Evolutionary conservation across 2,329 filamentous ascomycete genomes (phyloP).

Genomic region (Diaporthe citri): DNA sequence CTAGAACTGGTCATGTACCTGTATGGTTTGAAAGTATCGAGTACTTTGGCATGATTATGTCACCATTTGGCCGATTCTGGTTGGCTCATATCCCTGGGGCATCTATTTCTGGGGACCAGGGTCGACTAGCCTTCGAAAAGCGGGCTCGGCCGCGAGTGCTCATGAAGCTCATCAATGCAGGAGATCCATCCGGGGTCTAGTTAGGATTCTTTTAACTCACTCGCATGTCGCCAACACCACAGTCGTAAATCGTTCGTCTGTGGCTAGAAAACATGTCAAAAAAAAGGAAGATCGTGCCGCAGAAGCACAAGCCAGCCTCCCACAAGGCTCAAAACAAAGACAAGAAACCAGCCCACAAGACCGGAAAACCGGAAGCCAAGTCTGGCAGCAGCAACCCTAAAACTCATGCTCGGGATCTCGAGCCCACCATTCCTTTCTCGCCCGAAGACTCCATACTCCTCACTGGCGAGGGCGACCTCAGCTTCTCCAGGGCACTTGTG

Average conservation of each 20-base stretch:
- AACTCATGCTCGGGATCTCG: slow-evolving; percentile 45
- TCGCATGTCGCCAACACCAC: background rate
- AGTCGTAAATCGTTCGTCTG: background rate
- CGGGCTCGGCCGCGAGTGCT: slow-evolving; percentile 32
- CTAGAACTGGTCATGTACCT: background rate
- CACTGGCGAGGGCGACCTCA: slow-evolving; percentile 85
- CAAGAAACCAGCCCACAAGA: slow-evolving; percentile 13
- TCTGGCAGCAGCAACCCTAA: slow-evolving; percentile 37
- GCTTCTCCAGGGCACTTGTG: slow-evolving; percentile 78
- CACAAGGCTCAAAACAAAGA: slow-evolving; percentile 34
- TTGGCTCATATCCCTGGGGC: background rate
- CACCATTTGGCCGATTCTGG: background rate
- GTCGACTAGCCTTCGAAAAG: slow-evolving; percentile 27
- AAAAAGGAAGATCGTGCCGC: slow-evolving; percentile 57
- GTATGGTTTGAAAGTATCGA: background rate
- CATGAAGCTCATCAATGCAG: slow-evolving; percentile 26
- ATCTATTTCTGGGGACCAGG: slow-evolving; percentile 27
- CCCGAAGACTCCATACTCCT: slow-evolving; percentile 78
- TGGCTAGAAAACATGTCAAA: slow-evolving; percentile 36
- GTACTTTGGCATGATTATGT: slow-evolving; percentile 26
- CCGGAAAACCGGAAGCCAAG: slow-evolving; percentile 42
- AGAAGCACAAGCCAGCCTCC: slow-evolving; percentile 30
- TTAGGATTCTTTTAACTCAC: background rate
- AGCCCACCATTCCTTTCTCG: slow-evolving; percentile 75
- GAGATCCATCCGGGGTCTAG: background rate